Percentiles rank a stretch among this genome's conserved stretches.
These are phyloP conservation scores for Claviceps fusiformis DNA, from an alignment of 2,329 filamentous ascomycete species.

Conservation along the genomic window DNA sequence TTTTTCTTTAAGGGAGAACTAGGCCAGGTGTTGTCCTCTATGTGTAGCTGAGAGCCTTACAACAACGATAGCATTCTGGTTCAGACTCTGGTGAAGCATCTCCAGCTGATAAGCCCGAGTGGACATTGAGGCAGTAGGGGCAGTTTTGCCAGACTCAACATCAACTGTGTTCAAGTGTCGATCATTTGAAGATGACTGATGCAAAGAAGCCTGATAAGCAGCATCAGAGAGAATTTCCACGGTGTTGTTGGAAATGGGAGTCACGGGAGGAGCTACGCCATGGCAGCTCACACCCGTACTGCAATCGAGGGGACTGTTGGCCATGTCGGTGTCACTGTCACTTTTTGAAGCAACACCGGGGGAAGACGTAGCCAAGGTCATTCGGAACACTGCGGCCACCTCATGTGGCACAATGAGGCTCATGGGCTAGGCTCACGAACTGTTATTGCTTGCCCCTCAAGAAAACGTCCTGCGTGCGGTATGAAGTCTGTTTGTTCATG, in stretches of 20 bases:
- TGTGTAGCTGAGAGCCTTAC: conserved; percentile 26
- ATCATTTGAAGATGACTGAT: neutral
- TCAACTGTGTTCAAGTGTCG: neutral
- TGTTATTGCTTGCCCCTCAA: neutral
- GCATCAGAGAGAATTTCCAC: conserved; percentile 9
- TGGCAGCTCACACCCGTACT: neutral
- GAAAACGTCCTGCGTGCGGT: neutral
- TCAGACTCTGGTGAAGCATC: conserved; percentile 59
- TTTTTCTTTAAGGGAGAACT: neutral
- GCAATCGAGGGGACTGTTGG: neutral
- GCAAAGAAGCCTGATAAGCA: conserved; percentile 3
- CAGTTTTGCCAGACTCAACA: neutral
- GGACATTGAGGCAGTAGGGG: conserved; percentile 20
- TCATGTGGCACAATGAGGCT: neutral
- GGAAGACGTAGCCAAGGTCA: conserved; percentile 3
- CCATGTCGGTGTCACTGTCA: conserved; percentile 4
- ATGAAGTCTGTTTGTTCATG: neutral
- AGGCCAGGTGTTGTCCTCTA: neutral
- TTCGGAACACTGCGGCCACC: neutral
- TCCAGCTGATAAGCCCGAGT: conserved; percentile 57
- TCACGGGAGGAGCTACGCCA: neutral
- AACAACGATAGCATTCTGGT: conserved; percentile 57
- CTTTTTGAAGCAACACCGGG: neutral
- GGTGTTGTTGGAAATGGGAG: conserved; percentile 3
- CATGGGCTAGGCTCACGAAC: neutral